Percentiles rank a stretch among this genome's conserved stretches.
phyloP scores from a whole-genome alignment of 805 yeast species.

The Saccharomycopsis microspora region DNA sequence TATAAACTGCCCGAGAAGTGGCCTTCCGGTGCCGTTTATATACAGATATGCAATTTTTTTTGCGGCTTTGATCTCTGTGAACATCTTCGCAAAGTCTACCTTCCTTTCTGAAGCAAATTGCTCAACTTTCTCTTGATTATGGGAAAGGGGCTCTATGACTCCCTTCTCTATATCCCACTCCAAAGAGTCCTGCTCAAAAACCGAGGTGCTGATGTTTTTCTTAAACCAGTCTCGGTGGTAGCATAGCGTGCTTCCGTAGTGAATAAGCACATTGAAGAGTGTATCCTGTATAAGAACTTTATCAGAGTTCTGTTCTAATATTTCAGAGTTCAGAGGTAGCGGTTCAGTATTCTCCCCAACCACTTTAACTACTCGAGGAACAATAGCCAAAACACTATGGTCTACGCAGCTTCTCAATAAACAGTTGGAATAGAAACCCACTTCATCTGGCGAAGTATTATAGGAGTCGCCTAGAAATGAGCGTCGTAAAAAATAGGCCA shows the following conservation, averaged over 20 bases:
- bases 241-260: slow-evolving; percentile 15
- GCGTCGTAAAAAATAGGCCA: slow-evolving; percentile 26
- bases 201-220: not conserved
- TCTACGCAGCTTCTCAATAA: slow-evolving; percentile 21
- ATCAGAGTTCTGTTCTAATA: not conserved
- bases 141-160: not conserved
- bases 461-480: slow-evolving; percentile 28
- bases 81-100: slow-evolving; percentile 2
- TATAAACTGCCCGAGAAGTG: slow-evolving; percentile 31
- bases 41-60: not conserved
- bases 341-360: no score
- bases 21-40: slow-evolving; percentile 25
- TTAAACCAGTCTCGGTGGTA: slow-evolving; percentile 8
- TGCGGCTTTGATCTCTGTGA: slow-evolving; percentile 1
- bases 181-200: not conserved
- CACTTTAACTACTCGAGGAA: not conserved
- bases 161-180: not conserved
- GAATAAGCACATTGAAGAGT: slow-evolving; percentile 20
- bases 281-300: slow-evolving; percentile 21
- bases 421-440: slow-evolving; percentile 29
- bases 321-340: not conserved
- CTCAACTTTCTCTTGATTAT: not conserved
- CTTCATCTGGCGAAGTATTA: slow-evolving; percentile 35
- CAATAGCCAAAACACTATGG: not conserved
- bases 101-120: not conserved